phyloP scores from a whole-genome alignment of 1,139 yeast genomes.

The Kodamaea ohmeri region DNA sequence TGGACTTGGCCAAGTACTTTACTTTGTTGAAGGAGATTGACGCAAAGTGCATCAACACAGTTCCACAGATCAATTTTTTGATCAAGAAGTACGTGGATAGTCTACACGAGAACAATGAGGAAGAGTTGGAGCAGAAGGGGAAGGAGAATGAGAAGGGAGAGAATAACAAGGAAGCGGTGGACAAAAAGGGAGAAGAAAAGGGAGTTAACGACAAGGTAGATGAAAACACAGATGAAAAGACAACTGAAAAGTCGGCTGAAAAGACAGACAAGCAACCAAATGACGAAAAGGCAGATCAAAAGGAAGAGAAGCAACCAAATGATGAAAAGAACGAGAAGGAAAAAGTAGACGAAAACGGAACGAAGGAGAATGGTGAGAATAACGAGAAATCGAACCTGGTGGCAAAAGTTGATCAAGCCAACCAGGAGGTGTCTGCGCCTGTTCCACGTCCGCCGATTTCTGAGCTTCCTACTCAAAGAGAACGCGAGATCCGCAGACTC shows the following conservation, averaged over 20 bases:
- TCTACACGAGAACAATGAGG: slow-evolving; percentile 27
- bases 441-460: too few relatives aligned
- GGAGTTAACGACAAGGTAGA: slow-evolving; percentile 9
- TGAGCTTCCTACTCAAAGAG: slow-evolving; percentile 8
- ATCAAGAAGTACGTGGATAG: slow-evolving; percentile 54
- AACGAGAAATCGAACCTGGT: not conserved
- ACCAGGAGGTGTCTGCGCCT: too few relatives aligned
- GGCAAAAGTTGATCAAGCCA: not conserved
- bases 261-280: slow-evolving; percentile 12
- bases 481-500: slow-evolving; percentile 21
- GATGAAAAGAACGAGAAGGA: too few relatives aligned
- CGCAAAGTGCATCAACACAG: slow-evolving; percentile 80
- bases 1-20: slow-evolving; percentile 78
- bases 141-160: slow-evolving; percentile 7
- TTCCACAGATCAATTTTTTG: slow-evolving; percentile 62
- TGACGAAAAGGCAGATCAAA: too few relatives aligned
- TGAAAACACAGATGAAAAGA: slow-evolving; percentile 4
- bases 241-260: slow-evolving; percentile 26
- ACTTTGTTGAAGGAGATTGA: slow-evolving; percentile 90
- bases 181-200: not conserved
- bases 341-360: slow-evolving; percentile 3
- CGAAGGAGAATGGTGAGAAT: slow-evolving; percentile 26
- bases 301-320: too few relatives aligned
- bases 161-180: slow-evolving; percentile 13
- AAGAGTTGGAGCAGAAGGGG: slow-evolving; percentile 9